phyloP scores from a whole-genome alignment of 1,139 yeast species.

The Maudiozyma humilis region DNA sequence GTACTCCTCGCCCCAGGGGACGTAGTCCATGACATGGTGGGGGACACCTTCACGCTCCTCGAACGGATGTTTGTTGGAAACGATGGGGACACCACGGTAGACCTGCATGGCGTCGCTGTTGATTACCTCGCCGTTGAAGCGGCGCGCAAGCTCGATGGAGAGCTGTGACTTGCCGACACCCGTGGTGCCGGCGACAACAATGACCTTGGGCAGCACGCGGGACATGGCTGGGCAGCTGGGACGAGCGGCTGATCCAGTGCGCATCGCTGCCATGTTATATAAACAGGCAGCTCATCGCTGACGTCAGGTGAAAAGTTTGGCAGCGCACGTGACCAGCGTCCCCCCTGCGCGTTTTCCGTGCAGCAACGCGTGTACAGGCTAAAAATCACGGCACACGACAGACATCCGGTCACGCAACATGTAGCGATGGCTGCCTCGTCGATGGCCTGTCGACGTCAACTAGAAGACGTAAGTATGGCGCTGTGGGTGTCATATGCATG shows the following conservation, averaged over 20 bases:
- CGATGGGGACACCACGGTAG: constrained; percentile 60
- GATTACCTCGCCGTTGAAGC: constrained; percentile 78
- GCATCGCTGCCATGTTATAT: background rate
- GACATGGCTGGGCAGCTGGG: background rate
- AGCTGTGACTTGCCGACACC: constrained; percentile 96
- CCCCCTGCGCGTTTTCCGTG: no score
- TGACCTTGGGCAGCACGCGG: constrained; percentile 30
- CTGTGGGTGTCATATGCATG: no score
- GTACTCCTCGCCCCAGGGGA: constrained; percentile 57
- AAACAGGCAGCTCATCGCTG: background rate
- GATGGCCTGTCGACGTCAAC: no score
- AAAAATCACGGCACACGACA: no score
- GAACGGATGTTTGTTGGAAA: constrained; percentile 87
- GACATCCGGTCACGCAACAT: no score
- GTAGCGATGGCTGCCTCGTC: no score
- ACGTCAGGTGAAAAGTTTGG: no score
- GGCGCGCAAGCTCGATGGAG: constrained; percentile 66
- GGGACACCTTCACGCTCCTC: constrained; percentile 62
- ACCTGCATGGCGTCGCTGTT: constrained; percentile 98
- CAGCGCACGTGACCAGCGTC: no score
- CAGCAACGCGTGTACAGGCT: no score
- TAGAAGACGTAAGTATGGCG: no score
- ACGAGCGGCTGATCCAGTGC: background rate
- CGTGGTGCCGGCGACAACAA: constrained; percentile 87
- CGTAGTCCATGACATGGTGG: constrained; percentile 85